Evolutionary conservation across 2,329 filamentous ascomycete genomes (phyloP).

Genomic region (Sarocladiaceae sp.): DNA sequence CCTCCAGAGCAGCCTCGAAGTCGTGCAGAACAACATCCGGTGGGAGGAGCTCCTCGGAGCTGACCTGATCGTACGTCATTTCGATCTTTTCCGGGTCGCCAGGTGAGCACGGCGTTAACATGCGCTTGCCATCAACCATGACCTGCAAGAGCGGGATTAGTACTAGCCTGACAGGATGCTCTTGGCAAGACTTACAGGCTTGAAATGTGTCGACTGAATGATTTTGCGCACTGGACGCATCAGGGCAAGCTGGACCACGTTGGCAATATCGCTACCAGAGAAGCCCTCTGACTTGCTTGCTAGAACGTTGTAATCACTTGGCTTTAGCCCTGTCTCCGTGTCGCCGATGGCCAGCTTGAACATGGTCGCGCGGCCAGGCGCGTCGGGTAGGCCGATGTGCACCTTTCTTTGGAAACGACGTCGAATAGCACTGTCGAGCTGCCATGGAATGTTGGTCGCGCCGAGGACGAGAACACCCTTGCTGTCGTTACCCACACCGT

Average conservation of each 20-base stretch:
- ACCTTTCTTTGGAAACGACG: slow-evolving; percentile 94
- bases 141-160: slow-evolving; percentile 46
- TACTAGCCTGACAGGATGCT: slow-evolving; percentile 2
- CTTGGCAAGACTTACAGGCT: slow-evolving; percentile 58
- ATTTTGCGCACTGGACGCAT: slow-evolving; percentile 98
- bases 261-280: slow-evolving; percentile 92
- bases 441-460: slow-evolving; percentile 98
- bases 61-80: slow-evolving; percentile 89
- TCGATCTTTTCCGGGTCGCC: slow-evolving; percentile 82
- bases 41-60: slow-evolving; percentile 79
- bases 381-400: slow-evolving; percentile 88
- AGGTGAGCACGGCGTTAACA: slow-evolving; percentile 87
- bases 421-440: slow-evolving; percentile 92
- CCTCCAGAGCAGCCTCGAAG: slow-evolving; percentile 87
- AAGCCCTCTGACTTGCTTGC: slow-evolving; percentile 86
- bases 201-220: slow-evolving; percentile 96
- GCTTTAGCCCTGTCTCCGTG: slow-evolving; percentile 79
- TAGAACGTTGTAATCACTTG: slow-evolving; percentile 74
- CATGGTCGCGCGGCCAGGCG: slow-evolving; percentile 84
- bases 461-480: slow-evolving; percentile 91
- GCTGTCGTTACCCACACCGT: slow-evolving; percentile 94
- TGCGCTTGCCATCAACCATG: slow-evolving; percentile 60
- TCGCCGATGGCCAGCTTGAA: slow-evolving; percentile 93
- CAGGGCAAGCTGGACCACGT: slow-evolving; percentile 90
- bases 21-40: slow-evolving; percentile 85